A percentile compares a stretch with the other conserved stretches of the same genome.
phyloP scores from a whole-genome alignment of 2,329 filamentous ascomycete genomes.

The Periconia digitata region DNA sequence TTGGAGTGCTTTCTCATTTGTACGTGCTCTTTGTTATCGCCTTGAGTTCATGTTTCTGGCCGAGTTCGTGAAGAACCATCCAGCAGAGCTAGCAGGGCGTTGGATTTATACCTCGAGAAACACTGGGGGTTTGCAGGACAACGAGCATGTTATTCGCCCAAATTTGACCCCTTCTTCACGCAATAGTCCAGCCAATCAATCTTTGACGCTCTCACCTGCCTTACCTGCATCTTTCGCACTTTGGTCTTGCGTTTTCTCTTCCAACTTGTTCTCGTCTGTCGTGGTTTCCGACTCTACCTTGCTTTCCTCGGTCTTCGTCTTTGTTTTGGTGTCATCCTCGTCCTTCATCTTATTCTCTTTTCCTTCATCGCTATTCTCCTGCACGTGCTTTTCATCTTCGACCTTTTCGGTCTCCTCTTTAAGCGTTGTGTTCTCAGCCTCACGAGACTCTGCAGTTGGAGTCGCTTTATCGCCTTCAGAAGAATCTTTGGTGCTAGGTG shows the following conservation, averaged over 20 bases:
- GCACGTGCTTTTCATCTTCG: slow-evolving; percentile 29
- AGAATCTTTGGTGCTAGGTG: not conserved
- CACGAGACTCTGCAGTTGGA: too few relatives aligned
- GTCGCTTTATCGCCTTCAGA: too few relatives aligned
- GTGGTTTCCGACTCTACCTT: too few relatives aligned
- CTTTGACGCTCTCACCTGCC: slow-evolving; percentile 42
- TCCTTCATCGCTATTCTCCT: slow-evolving; percentile 26
- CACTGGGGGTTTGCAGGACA: too few relatives aligned
- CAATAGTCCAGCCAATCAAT: slow-evolving; percentile 26
- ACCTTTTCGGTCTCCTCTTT: slow-evolving; percentile 34
- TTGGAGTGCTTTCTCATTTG: too few relatives aligned
- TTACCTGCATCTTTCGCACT: slow-evolving; percentile 27
- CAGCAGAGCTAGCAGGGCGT: too few relatives aligned
- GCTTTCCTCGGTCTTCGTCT: not conserved
- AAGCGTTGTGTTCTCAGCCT: not conserved
- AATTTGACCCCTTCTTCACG: not conserved
- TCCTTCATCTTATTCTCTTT: slow-evolving; percentile 7
- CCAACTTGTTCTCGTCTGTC: slow-evolving; percentile 7
- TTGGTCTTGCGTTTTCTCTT: slow-evolving; percentile 27
- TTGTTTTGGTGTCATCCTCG: not conserved
- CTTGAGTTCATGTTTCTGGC: too few relatives aligned
- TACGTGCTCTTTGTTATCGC: too few relatives aligned
- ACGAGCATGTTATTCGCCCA: too few relatives aligned
- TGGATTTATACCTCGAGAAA: too few relatives aligned
- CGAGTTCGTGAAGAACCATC: too few relatives aligned